phyloP scores from a whole-genome alignment of 306 rosid species.

The Albizia julibrissin region DNA sequence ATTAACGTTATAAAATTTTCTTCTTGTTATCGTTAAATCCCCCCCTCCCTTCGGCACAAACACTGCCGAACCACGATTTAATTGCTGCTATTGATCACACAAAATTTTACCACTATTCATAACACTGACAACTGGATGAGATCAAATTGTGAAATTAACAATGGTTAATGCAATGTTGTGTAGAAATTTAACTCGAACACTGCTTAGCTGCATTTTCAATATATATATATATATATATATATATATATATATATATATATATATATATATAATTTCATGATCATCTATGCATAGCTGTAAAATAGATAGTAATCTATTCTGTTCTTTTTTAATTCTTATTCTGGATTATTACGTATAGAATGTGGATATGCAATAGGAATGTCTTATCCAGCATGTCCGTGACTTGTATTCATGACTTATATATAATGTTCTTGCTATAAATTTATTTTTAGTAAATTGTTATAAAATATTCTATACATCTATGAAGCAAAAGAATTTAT shows the following conservation, averaged over 20 bases:
- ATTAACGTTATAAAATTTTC: neutral
- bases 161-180: neutral
- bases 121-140: neutral
- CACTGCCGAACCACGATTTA: neutral
- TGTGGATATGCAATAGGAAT: neutral
- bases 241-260: too few relatives aligned
- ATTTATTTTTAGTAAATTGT: too few relatives aligned
- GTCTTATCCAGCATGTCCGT: neutral
- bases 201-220: neutral
- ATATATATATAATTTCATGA: neutral
- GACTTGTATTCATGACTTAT: neutral
- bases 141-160: slow-evolving; percentile 1
- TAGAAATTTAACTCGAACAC: neutral
- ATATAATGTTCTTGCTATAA: neutral
- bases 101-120: neutral
- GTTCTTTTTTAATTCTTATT: neutral
- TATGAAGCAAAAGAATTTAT: neutral
- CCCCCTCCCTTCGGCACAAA: neutral
- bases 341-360: slow-evolving; percentile 10
- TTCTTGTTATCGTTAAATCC: neutral
- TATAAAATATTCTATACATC: neutral
- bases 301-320: neutral
- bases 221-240: neutral
- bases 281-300: neutral
- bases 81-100: neutral